Evolutionary conservation across 192 early-diverging fungal genomes (phyloP), one percentile per base, ranked within the genome.

Genomic region (Coemansia sp.): DNA sequence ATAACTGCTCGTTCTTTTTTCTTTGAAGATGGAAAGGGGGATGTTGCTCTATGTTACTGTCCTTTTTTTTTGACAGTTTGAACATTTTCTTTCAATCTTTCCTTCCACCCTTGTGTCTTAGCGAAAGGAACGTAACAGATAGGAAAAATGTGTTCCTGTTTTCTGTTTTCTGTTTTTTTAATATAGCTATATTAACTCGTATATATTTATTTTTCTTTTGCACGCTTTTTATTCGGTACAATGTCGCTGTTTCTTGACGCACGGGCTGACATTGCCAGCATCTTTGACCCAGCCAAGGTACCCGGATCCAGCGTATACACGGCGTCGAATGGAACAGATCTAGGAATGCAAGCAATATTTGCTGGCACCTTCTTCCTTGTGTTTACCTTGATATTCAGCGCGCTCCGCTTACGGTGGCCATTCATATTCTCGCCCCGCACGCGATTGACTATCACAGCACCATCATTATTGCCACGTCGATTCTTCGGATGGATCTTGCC

Each of bases 401-500:
- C 61, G 3, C 53, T 81, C 45, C 69, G 79, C 7, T 42, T 70
- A 5, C 72, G 79, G 0, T 81, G 79, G 79, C 73, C 79, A 34
- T 76, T 59, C 21, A 81, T 81, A 62, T 81, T 75, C 55, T 81
- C 79, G 26, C 79, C 79, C 7, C 72, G 79, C 20, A 81, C 74
- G 10, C 79, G 79, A 55, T 56, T 81, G 64, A 75, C 73, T 23
- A 72, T 75, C 37, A 81, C 72, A 20, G 70, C 73, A 39, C 79
- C 79, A 63, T 70, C 79, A 16, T 61, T 70, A 18, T 63, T 81
- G 29, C 68, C 73, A 15, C 63, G 53, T 5, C 46, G 64, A 23
- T 72, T 81, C 59, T 76, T 81, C 55, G 78, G 83, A n/a, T 84
- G 83, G 83, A 28, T 84, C 3, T 28, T 74, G 48, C 74, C 78